Evolutionary conservation across 345 rosid species (phyloP).

Genomic region (Arabis alpina): DNA sequence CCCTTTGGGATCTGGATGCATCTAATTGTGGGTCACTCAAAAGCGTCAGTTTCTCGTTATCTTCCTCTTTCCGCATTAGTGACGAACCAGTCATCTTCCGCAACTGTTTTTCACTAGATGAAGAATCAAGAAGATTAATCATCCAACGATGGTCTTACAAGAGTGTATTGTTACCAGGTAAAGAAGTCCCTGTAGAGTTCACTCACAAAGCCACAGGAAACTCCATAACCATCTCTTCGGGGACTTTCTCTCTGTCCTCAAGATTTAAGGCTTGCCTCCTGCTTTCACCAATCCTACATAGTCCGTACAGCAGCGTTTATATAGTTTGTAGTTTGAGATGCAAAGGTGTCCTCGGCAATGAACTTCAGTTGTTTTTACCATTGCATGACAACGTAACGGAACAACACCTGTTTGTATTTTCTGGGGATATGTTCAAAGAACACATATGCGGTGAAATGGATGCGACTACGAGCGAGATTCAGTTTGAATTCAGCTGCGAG

Average conservation of each 20-base stretch:
- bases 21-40: background rate
- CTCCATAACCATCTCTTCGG: background rate
- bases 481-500: background rate
- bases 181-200: background rate
- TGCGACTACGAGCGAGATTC: background rate
- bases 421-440: background rate
- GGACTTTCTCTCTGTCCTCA: constrained; percentile 18
- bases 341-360: too few relatives aligned
- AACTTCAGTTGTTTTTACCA: too few relatives aligned
- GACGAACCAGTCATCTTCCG: background rate
- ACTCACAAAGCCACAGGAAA: constrained; percentile 1
- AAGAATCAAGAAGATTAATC: constrained; percentile 8
- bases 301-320: rapidly evolving
- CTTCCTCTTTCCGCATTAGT: background rate
- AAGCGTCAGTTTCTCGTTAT: background rate
- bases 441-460: background rate
- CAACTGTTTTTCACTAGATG: background rate
- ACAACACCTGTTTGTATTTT: background rate
- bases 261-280: constrained; percentile 1
- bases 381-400: background rate
- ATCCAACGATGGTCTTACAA: background rate
- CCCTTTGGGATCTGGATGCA: background rate
- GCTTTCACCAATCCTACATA: background rate
- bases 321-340: background rate
- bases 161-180: background rate